phyloP scores from a whole-genome alignment of 1,139 yeast genomes.

The Yamadazyma taylorii region DNA sequence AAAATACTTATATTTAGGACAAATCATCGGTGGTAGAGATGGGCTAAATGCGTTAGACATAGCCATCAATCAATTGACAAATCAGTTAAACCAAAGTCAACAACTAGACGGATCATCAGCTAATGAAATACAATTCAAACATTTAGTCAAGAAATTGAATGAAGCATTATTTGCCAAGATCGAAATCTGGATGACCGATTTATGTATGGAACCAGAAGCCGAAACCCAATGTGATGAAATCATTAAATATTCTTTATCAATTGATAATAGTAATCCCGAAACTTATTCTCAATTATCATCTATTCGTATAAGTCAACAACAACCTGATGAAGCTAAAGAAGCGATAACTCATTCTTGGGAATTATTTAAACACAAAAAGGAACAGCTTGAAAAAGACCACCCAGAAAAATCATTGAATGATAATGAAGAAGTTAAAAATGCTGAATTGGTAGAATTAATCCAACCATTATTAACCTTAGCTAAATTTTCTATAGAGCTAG shows the following conservation, averaged over 20 bases:
- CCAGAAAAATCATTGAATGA: constrained; percentile 8
- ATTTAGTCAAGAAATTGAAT: constrained; percentile 53
- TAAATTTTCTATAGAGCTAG: constrained; percentile 76
- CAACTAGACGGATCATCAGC: constrained; percentile 20
- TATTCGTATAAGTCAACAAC: constrained; percentile 85
- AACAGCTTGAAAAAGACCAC: constrained; percentile 48
- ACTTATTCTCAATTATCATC: constrained; percentile 82
- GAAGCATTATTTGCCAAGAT: constrained; percentile 83
- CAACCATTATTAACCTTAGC: constrained; percentile 71
- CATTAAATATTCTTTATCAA: constrained; percentile 61
- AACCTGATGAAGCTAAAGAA: constrained; percentile 65
- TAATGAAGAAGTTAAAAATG: constrained; percentile 15
- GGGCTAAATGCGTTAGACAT: constrained; percentile 67
- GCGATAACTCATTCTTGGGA: constrained; percentile 78
- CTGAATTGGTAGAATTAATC: constrained; percentile 59
- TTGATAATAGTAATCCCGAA: constrained; percentile 70
- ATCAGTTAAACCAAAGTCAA: constrained; percentile 41
- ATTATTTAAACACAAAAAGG: constrained; percentile 54
- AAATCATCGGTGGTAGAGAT: constrained; percentile 78
- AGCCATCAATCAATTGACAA: constrained; percentile 54
- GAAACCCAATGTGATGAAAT: constrained; percentile 76
- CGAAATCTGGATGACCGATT: constrained; percentile 99
- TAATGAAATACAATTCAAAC: constrained; percentile 18
- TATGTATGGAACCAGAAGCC: constrained; percentile 92
- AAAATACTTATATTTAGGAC: constrained; percentile 88